Conservation (phyloP, 129 eudicot species). For the Flaveria robusta region DNA sequence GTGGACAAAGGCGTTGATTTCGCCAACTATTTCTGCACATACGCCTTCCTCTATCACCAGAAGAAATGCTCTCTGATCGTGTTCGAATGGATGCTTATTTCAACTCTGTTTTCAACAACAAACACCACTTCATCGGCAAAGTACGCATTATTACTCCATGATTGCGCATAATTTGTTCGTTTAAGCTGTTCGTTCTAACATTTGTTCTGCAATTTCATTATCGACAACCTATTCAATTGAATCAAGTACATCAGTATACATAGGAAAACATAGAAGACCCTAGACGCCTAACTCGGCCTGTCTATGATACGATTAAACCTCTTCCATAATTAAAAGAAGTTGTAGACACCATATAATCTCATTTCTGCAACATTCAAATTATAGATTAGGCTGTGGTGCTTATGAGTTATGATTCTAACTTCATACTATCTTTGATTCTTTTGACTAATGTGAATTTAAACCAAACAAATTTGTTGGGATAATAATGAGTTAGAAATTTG, state of each 20-base stretch:
- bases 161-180: background rate
- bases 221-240: no score
- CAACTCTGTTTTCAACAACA: constrained; percentile 72
- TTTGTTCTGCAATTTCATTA: no score
- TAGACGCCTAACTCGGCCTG: no score
- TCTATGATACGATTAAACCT: no score
- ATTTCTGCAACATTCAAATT: no score
- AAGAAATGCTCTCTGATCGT: constrained; percentile 95
- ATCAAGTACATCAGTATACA: no score
- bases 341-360: no score
- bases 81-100: constrained; percentile 95
- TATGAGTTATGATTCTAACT: background rate
- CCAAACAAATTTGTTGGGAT: background rate
- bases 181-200: no score
- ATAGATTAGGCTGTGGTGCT: background rate
- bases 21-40: constrained; percentile 97
- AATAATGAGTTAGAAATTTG: background rate
- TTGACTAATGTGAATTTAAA: background rate
- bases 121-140: constrained; percentile 68
- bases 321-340: no score
- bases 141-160: constrained; percentile 27
- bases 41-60: constrained; percentile 96
- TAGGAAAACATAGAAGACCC: no score
- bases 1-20: constrained; percentile 92
- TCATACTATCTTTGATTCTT: background rate